phyloP scores from a whole-genome alignment of 345 rosid genomes.

The Eucalyptus caleyi region DNA sequence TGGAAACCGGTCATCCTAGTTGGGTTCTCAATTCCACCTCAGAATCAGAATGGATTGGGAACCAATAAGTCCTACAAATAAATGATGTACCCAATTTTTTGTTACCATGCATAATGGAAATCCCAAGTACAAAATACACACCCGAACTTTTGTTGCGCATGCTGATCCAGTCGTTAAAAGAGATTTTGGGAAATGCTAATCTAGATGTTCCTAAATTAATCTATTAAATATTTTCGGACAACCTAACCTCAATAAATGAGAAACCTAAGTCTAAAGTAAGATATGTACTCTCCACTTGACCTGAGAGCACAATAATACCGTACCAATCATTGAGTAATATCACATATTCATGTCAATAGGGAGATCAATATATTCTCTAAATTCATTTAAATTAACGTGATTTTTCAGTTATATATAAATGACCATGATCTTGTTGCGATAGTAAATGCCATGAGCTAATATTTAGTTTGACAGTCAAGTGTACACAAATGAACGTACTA shows the following conservation, averaged over 20 bases:
- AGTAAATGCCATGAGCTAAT: background rate
- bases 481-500: background rate
- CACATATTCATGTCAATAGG: background rate
- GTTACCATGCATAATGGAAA: background rate
- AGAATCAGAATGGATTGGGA: rapidly evolving
- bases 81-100: background rate
- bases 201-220: background rate
- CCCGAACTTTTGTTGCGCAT: background rate
- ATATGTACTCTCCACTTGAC: background rate
- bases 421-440: background rate
- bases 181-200: background rate
- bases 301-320: background rate
- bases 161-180: background rate
- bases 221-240: background rate
- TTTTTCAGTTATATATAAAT: background rate
- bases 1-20: rapidly evolving
- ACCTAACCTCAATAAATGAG: background rate
- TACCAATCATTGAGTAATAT: background rate
- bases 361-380: background rate
- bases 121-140: background rate
- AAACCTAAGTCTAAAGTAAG: background rate
- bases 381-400: background rate
- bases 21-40: rapidly evolving
- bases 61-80: background rate
- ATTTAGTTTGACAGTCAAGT: background rate